Base-by-base conservation (phyloP, 2,329 filamentous ascomycete genomes). In the Apiospora pterosperma region DNA sequence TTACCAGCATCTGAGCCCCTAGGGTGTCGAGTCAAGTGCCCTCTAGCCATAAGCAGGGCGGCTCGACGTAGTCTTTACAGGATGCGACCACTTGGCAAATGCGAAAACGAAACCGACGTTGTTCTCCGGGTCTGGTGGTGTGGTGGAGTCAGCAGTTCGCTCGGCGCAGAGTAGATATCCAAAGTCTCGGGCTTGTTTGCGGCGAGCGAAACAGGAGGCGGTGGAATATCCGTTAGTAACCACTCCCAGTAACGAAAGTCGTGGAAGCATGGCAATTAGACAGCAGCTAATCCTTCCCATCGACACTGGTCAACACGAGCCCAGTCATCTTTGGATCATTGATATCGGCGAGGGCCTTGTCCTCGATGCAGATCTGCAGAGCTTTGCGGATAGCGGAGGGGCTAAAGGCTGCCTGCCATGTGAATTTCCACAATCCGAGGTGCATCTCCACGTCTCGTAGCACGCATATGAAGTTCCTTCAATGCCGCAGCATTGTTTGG, bases 51-150 rank as follows among this genome's bases (percentile, higher is more conserved):
- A 67, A 62, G 71, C 72, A 73, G 12, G 67, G 62, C 19, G 69
- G 38, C 41, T 74, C 72, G 11, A 44, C 58, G 23, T 72, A 66
- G 4, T 68, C 58, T 10, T 69, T 68, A 70, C 61, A 1, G 71
- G 69, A 48, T 71, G 69, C 12, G 69, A 59, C 71, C 70, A 73
- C 42, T 73, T 74, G 10, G 71, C 71, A 38, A 73, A 74, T 19
- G 72, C 68, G 10, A 73, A 58, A 3, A 67, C 23, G 5, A 14
- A 6, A 1, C 61, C 21, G 59, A 34, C 7, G 21, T 23, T 31
- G 10, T 61, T 60, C 11, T 55, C 44, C 25, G 44, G 44, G 16
- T 16, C 44, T 55, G 16, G 7, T 19, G 44, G 23, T 14, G 7
- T 31, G 25, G 1, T n/a, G 16, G 44, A 52, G 39, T 55, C 25